A percentile compares a stretch with the other conserved stretches of the same genome.
Conservation (phyloP, 2,329 filamentous ascomycete genomes). For the Trichoderma simmonsii region DNA sequence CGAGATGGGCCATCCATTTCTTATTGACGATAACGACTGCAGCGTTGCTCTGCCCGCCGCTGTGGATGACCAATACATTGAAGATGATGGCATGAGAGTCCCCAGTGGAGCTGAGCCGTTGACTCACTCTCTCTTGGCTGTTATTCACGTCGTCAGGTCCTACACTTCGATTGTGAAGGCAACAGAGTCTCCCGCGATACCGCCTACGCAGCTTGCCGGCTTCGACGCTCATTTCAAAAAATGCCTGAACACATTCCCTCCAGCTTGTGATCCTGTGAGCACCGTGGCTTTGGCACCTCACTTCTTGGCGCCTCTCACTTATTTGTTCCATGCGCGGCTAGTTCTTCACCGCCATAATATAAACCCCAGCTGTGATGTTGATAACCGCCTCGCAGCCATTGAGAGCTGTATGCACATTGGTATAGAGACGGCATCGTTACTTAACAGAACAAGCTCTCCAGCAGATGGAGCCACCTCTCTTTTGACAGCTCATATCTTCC, state of each 20-base stretch:
- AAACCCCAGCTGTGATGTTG: slow-evolving; percentile 63
- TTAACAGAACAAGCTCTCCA: slow-evolving; percentile 64
- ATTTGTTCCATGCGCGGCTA: slow-evolving; percentile 79
- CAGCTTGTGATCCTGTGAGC: slow-evolving; percentile 66
- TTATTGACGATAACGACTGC: slow-evolving; percentile 86
- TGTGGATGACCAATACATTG: slow-evolving; percentile 76
- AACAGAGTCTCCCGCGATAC: slow-evolving; percentile 64
- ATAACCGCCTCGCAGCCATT: slow-evolving; percentile 67
- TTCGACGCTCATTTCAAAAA: slow-evolving; percentile 79
- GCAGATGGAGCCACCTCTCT: slow-evolving; percentile 69
- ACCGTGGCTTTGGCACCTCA: slow-evolving; percentile 68
- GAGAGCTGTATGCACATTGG: slow-evolving; percentile 73
- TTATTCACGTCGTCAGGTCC: slow-evolving; percentile 77
- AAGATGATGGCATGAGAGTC: slow-evolving; percentile 53
- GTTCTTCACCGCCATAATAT: slow-evolving; percentile 88
- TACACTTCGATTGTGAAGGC: slow-evolving; percentile 71
- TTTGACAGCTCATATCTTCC: slow-evolving; percentile 81
- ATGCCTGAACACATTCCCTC: slow-evolving; percentile 73
- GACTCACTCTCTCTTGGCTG: slow-evolving; percentile 69
- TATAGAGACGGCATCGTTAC: slow-evolving; percentile 72
- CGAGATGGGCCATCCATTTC: slow-evolving; percentile 73
- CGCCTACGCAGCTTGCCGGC: slow-evolving; percentile 63
- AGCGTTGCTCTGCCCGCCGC: slow-evolving; percentile 76
- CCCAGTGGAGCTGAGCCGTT: slow-evolving; percentile 53
- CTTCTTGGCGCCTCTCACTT: slow-evolving; percentile 70